Evolutionary conservation across 441 rosid species (phyloP).

Genomic region (Biscutella laevigata): DNA sequence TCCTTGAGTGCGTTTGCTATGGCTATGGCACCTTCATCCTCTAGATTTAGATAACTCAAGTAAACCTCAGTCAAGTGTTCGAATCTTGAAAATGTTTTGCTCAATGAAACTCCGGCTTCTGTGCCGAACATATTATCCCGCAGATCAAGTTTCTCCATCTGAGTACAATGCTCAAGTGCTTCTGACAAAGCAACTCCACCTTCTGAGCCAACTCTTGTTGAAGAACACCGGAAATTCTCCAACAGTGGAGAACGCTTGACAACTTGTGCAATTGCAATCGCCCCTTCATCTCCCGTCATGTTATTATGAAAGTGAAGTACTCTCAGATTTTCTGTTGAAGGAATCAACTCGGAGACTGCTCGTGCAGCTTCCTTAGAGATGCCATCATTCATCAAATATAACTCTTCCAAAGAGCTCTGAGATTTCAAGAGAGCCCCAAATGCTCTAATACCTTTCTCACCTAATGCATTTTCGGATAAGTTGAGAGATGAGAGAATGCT

Average conservation of each 20-base stretch:
- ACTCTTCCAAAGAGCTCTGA: conserved; percentile 63
- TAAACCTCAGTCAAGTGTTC: conserved; percentile 55
- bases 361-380: conserved; percentile 88
- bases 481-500: conserved; percentile 56
- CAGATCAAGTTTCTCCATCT: conserved; percentile 67
- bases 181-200: conserved; percentile 76
- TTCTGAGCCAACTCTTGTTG: conserved; percentile 65
- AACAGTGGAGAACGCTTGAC: conserved; percentile 51
- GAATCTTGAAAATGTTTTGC: conserved; percentile 54
- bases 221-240: conserved; percentile 77
- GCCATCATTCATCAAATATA: conserved; percentile 79
- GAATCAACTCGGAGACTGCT: conserved; percentile 73
- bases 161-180: conserved; percentile 55
- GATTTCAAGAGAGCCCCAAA: conserved; percentile 65
- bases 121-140: conserved; percentile 86
- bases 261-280: conserved; percentile 60
- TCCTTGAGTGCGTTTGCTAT: conserved; percentile 55
- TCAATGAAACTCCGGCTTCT: conserved; percentile 68
- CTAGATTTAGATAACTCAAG: conserved; percentile 75
- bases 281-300: conserved; percentile 91
- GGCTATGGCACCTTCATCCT: conserved; percentile 66
- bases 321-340: conserved; percentile 66
- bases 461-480: conserved; percentile 89
- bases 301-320: conserved; percentile 82
- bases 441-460: conserved; percentile 94